Evolutionary conservation across 768 basidiomycete genomes (phyloP).

Genomic region (Hemileccinum impolitum): DNA sequence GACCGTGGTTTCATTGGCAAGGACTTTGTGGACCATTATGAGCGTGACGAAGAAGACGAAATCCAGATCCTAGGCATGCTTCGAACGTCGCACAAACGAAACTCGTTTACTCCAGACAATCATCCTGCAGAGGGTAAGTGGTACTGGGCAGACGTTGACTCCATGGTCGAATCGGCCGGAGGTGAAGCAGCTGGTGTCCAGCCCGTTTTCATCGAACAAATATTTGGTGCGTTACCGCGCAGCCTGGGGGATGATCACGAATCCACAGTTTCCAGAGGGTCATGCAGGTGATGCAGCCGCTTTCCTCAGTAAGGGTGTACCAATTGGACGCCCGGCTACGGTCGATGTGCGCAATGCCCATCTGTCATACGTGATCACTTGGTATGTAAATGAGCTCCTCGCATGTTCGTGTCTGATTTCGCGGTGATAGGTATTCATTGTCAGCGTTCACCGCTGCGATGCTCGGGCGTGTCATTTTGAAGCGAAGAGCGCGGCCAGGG

Average conservation of each 20-base stretch:
- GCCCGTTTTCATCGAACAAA: conserved; percentile 86
- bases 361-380: conserved; percentile 91
- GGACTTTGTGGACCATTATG: conserved; percentile 44
- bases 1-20: conserved; percentile 86
- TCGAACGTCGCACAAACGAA: conserved; percentile 68
- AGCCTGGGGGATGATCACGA: background rate
- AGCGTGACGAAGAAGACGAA: conserved; percentile 44
- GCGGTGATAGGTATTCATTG: conserved; percentile 71
- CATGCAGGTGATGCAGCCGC: conserved; percentile 70
- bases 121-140: conserved; percentile 74
- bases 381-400: conserved; percentile 46
- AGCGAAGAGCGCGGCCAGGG: conserved; percentile 46
- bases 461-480: conserved; percentile 66
- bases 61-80: conserved; percentile 86
- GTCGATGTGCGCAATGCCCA: conserved; percentile 93
- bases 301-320: conserved; percentile 65
- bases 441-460: conserved; percentile 82
- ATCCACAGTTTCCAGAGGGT: conserved; percentile 56
- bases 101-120: conserved; percentile 88
- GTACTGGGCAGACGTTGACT: conserved; percentile 87
- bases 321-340: conserved; percentile 77
- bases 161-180: conserved; percentile 76
- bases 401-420: conserved; percentile 11
- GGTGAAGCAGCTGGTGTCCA: conserved; percentile 72
- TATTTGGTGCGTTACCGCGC: conserved; percentile 64